These are phyloP conservation scores for Ustilago tritici DNA, from an alignment of 1,284 basidiomycete species.

Conservation along the genomic window DNA sequence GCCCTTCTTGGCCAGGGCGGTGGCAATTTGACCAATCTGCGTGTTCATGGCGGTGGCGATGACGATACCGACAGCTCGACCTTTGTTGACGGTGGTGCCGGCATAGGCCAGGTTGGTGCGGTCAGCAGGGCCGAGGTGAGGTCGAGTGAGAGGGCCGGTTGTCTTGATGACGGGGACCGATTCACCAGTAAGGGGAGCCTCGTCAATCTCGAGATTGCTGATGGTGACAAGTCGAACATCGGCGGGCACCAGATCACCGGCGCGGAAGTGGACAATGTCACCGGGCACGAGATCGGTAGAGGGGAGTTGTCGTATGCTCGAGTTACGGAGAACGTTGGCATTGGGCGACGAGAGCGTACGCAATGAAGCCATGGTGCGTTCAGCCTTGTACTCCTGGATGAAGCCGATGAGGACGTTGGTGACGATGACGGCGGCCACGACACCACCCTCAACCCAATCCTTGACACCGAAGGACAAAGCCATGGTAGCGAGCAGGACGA, in stretches of 20 bases:
- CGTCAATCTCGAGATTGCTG: slow-evolving; percentile 63
- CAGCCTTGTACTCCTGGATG: slow-evolving; percentile 64
- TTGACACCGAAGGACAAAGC: slow-evolving; percentile 74
- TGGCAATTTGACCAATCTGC: slow-evolving; percentile 64
- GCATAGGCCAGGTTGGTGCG: slow-evolving; percentile 61
- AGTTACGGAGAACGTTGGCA: slow-evolving; percentile 51
- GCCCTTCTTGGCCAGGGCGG: slow-evolving; percentile 48
- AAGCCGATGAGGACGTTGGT: slow-evolving; percentile 65
- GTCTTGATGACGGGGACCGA: slow-evolving; percentile 61
- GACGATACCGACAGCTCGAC: slow-evolving; percentile 59
- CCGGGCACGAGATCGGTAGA: slow-evolving; percentile 68
- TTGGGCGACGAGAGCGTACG: slow-evolving; percentile 62
- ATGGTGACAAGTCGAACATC: slow-evolving; percentile 61
- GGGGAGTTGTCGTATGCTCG: slow-evolving; percentile 36
- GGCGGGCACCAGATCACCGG: slow-evolving; percentile 61
- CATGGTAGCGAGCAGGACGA: slow-evolving; percentile 74
- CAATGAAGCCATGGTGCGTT: slow-evolving; percentile 63
- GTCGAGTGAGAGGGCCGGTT: slow-evolving; percentile 41
- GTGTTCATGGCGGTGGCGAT: slow-evolving; percentile 60
- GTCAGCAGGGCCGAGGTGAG: slow-evolving; percentile 53
- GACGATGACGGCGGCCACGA: slow-evolving; percentile 75
- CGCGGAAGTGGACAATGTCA: slow-evolving; percentile 73
- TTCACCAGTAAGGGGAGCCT: slow-evolving; percentile 64
- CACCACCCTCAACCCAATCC: slow-evolving; percentile 77
- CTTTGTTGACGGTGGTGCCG: slow-evolving; percentile 64